Conservation (phyloP, 208 protist species). For the Acanthamoeba royreba region DNA sequence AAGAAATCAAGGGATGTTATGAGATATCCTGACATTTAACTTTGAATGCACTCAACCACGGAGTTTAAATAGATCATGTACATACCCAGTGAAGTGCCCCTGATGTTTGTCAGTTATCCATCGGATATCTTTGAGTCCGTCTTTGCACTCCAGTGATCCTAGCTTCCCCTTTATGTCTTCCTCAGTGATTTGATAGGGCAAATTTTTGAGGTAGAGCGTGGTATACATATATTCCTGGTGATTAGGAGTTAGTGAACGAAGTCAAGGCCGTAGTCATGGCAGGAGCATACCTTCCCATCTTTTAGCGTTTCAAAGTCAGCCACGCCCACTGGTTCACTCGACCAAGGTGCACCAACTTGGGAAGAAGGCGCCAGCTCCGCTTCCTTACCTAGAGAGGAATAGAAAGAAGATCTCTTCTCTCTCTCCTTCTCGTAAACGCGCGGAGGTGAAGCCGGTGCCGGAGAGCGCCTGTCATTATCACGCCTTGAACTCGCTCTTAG, state of each 20-base stretch:
- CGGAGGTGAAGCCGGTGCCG: neutral
- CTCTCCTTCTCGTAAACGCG: neutral
- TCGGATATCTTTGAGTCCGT: neutral
- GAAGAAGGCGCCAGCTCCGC: neutral
- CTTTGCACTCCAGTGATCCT: neutral
- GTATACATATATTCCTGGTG: neutral
- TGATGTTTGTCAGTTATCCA: neutral
- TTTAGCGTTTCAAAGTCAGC: no score
- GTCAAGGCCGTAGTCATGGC: neutral
- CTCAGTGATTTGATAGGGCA: neutral
- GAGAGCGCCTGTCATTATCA: neutral
- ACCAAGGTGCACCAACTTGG: neutral
- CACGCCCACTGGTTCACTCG: neutral
- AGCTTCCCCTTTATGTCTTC: neutral
- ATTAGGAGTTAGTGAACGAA: neutral
- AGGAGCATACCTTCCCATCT: no score
- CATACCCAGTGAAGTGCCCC: neutral
- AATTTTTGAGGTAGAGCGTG: neutral
- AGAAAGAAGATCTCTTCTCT: neutral
- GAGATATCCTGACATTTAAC: neutral
- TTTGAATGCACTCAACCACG: neutral
- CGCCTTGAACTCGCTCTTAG: neutral
- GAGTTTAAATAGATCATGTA: neutral
- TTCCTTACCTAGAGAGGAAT: neutral
- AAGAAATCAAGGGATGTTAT: no score